Conservation (phyloP, 192 early-diverging fungal species). For the Backusella mclennaniae region DNA sequence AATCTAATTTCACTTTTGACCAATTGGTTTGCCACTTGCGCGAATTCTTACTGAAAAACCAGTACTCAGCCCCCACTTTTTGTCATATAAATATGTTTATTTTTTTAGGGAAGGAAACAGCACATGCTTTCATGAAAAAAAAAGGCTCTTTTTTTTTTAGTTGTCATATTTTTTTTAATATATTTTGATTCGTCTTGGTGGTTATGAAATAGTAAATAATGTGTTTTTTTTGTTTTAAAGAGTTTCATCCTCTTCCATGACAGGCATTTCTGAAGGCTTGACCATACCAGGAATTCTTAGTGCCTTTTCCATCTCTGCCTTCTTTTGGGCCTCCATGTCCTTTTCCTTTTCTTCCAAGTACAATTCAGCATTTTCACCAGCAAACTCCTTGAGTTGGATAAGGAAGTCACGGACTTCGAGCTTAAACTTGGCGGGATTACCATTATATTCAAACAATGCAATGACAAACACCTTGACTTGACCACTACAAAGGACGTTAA, state of each 20-base stretch:
- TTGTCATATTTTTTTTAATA: no score
- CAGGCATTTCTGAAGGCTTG: slow-evolving; percentile 84
- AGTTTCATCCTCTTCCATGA: slow-evolving; percentile 37
- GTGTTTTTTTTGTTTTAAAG: slow-evolving; percentile 8
- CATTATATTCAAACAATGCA: slow-evolving; percentile 83
- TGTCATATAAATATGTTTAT: no score
- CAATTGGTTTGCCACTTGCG: no score
- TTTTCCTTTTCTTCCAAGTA: slow-evolving; percentile 91
- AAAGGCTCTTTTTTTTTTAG: no score
- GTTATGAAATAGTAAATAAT: no score
- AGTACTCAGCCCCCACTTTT: no score
- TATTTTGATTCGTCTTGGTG: no score
- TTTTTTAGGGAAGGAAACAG: no score
- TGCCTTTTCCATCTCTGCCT: slow-evolving; percentile 79
- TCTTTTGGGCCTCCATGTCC: slow-evolving; percentile 73
- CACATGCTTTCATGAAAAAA: no score
- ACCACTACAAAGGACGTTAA: slow-evolving; percentile 38
- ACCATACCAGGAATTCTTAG: slow-evolving; percentile 93
- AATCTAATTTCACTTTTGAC: no score
- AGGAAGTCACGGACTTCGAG: slow-evolving; percentile 94
- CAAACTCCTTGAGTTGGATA: slow-evolving; percentile 92
- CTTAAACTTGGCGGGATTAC: slow-evolving; percentile 86
- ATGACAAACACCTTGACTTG: slow-evolving; percentile 87
- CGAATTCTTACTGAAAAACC: no score
- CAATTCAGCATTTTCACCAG: slow-evolving; percentile 79